Base-by-base conservation (phyloP, 2,329 filamentous ascomycete genomes). In the Hymenotorrendiella dingleyae region DNA sequence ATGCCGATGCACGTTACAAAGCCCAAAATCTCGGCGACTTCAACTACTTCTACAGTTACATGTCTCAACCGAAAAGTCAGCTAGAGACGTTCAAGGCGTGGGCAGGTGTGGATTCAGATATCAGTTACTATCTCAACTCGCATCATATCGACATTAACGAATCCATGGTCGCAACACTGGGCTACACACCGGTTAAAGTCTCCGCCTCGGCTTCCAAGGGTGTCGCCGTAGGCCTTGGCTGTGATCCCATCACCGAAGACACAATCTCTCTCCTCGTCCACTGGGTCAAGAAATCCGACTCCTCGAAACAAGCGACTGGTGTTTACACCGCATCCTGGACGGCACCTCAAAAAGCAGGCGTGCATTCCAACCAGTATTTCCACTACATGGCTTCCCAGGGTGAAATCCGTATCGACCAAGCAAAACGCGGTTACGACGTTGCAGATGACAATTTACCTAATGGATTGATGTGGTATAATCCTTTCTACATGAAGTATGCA, bases 361-460 rank as follows among this genome's bases (percentile, higher is more conserved):
- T 96, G n/a, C 91, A 96, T 68, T 91, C 84, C 2, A 94, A 94
- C 64, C 90, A 96, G 69, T 93, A 95, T 68, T 96, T 96, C 72
- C 90, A 96, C 67, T 95, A 93, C 69, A 83, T 96, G 69, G 90
- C 79, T 3, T 76, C 78, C 47, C 78, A 82, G 43, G 90, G 90
- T 51, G 90, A 96, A 68, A 80, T 96, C 56, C 80, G 86, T 47
- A 78, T 94, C 57, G 87, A 96, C 69, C 91, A 96, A 68, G 90
- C 89, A 33, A 94, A 94, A 73, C 79, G 90, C 42, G 90, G 90
- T 36, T 96, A 96, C 67, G 89, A 96, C 59, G 84, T 96, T 9
- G 88, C 90, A n/a, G 85, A 89, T 52, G 90, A 96, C 62, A 74
- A 67, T 16, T 69, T 70, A 2, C 78, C 77, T 29, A 76, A 81